Evolutionary conservation across 2,329 filamentous ascomycete genomes (phyloP).

Genomic region (Falciphora oryzae): DNA sequence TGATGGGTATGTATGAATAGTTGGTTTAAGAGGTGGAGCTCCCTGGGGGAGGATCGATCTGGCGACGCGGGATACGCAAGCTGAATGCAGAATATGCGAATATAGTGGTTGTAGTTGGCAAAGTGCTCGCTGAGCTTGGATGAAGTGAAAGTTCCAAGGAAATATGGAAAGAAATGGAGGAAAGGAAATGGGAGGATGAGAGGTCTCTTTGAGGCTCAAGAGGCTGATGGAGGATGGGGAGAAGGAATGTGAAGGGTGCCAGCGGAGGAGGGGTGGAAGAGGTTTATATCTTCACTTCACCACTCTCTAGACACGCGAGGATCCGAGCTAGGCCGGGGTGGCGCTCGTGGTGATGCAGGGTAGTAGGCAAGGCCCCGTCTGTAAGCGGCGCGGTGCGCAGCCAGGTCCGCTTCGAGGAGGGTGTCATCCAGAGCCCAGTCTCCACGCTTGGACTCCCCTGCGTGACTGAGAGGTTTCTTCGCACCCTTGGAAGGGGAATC

Average conservation of each 20-base stretch:
- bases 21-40: no score
- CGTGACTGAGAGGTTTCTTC: background rate
- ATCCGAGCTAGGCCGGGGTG: conserved; percentile 1
- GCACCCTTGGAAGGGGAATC: background rate
- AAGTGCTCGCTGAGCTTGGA: conserved; percentile 7
- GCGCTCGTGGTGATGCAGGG: background rate
- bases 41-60: background rate
- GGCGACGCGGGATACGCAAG: no score
- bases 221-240: background rate
- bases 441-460: background rate
- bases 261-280: background rate
- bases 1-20: conserved; percentile 2
- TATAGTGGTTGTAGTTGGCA: background rate
- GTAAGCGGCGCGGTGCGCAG: background rate
- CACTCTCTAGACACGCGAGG: background rate
- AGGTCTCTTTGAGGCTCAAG: background rate
- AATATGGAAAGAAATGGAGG: background rate
- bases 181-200: background rate
- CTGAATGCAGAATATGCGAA: background rate
- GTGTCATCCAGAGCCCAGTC: background rate
- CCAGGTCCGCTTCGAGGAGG: background rate
- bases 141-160: background rate
- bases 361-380: background rate
- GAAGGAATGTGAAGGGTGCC: background rate
- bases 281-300: background rate